Percentiles rank a stretch among this genome's conserved stretches.
phyloP scores from a whole-genome alignment of 805 yeast genomes.

The Yarrowia hollandica region DNA sequence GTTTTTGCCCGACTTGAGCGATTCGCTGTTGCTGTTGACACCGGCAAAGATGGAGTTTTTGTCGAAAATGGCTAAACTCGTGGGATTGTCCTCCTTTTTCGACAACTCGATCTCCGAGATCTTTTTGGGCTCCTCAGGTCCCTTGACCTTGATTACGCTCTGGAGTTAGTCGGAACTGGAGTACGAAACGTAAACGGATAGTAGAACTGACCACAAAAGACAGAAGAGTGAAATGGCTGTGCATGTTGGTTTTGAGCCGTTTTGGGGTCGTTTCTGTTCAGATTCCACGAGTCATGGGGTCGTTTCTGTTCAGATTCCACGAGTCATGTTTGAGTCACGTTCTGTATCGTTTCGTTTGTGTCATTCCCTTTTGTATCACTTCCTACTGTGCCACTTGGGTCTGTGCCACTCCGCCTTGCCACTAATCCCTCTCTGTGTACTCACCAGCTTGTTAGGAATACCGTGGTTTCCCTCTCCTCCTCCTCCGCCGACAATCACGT shows the following conservation, averaged over 20 bases:
- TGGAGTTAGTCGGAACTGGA: conserved; percentile 20
- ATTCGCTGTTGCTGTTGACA: conserved; percentile 65
- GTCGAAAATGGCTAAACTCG: conserved; percentile 63
- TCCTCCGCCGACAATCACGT: conserved; percentile 81
- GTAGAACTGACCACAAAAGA: too few relatives aligned
- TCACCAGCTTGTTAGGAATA: conserved; percentile 69
- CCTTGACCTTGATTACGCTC: conserved; percentile 2
- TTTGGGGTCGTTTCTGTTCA: too few relatives aligned
- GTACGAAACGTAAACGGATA: not conserved
- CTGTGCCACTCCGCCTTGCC: not conserved
- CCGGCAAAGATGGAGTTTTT: conserved; percentile 57
- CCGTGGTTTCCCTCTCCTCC: conserved; percentile 95
- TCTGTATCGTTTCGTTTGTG: not conserved
- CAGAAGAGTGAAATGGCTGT: too few relatives aligned
- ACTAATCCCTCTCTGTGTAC: conserved; percentile 17
- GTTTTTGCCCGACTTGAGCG: conserved; percentile 61
- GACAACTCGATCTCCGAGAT: conserved; percentile 35
- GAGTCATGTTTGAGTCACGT: too few relatives aligned
- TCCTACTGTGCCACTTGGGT: too few relatives aligned
- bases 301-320: too few relatives aligned
- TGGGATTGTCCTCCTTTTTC: conserved; percentile 75
- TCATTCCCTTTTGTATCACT: too few relatives aligned
- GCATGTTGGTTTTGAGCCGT: too few relatives aligned
- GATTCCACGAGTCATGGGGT: too few relatives aligned
- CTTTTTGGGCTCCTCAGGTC: not conserved